A percentile compares a stretch with the other conserved stretches of the same genome.
Conservation (phyloP, 108 stramenopile genomes). For the Stephanodiscus triporus region DNA sequence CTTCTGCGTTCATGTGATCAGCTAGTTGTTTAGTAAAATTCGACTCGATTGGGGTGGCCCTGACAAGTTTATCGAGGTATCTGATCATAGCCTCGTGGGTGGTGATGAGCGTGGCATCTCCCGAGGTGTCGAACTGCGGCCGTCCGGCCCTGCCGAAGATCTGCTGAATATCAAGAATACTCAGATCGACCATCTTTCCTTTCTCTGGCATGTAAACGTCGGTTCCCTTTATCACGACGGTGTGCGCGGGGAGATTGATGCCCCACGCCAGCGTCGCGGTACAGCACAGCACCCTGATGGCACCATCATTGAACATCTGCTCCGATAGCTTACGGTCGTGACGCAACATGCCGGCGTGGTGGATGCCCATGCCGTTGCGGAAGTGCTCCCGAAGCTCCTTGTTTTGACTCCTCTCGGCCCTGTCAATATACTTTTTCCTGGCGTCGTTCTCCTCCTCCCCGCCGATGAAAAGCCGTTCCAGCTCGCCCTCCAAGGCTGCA, state of each 20-base stretch:
- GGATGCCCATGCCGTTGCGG: conserved; percentile 93
- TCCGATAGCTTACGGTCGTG: conserved; percentile 94
- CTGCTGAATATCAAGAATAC: conserved; percentile 98
- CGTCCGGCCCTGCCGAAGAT: conserved; percentile 98
- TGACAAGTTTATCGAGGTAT: conserved; percentile 94
- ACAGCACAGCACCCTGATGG: conserved; percentile 95
- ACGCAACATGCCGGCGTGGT: conserved; percentile 99
- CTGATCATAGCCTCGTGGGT: conserved; percentile 85
- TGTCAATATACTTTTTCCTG: conserved; percentile 61
- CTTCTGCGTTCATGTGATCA: conserved; percentile 98
- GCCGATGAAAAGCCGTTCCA: conserved; percentile 74
- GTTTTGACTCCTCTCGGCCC: conserved; percentile 88
- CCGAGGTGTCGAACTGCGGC: conserved; percentile 96
- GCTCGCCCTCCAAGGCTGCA: conserved; percentile 62
- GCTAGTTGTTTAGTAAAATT: conserved; percentile 93
- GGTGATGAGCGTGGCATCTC: conserved; percentile 97
- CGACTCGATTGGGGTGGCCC: conserved; percentile 94
- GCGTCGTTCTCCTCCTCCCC: conserved; percentile 58
- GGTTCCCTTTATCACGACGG: conserved; percentile 98
- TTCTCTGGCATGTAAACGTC: conserved; percentile 99
- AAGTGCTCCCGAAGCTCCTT: conserved; percentile 89
- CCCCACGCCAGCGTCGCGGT: conserved; percentile 97
- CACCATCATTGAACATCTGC: conserved; percentile 94
- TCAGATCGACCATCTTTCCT: conserved; percentile 93
- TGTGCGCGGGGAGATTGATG: conserved; percentile 94